Evolutionary conservation across 805 yeast genomes (phyloP).

Genomic region (Saturnispora galanensis): DNA sequence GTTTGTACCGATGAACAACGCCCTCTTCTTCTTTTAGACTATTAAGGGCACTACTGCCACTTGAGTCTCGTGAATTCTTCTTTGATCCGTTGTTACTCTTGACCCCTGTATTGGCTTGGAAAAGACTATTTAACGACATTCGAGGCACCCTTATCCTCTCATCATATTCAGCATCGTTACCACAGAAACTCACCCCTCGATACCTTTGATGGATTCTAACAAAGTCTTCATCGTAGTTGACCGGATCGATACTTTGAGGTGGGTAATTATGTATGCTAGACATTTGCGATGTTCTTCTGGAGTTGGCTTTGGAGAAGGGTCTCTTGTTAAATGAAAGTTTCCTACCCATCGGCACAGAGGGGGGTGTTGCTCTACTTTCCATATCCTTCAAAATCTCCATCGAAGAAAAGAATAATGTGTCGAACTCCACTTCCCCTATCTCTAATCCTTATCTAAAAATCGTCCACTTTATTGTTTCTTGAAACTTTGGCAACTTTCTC

Average conservation of each 20-base stretch:
- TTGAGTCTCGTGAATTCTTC: background rate
- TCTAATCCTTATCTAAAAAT: too few species aligned
- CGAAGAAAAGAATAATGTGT: too few species aligned
- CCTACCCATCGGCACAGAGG: conserved; percentile 2
- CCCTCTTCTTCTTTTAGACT: conserved; percentile 14
- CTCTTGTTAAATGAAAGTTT: conserved; percentile 25
- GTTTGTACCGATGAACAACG: conserved; percentile 25
- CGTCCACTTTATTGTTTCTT: background rate
- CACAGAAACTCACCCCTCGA: conserved; percentile 25
- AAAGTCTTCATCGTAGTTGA: conserved; percentile 24
- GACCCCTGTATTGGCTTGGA: background rate
- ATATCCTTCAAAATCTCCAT: too few species aligned
- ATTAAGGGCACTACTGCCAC: background rate
- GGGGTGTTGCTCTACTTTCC: too few species aligned
- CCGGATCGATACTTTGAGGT: conserved; percentile 23
- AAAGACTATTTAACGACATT: conserved; percentile 25
- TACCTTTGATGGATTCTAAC: conserved; percentile 22
- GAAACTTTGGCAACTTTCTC: background rate
- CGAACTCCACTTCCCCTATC: too few species aligned
- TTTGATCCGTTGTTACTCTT: background rate
- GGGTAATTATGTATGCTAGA: conserved; percentile 23
- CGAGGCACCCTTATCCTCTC: conserved; percentile 48
- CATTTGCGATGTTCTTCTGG: conserved; percentile 22
- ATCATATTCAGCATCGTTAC: conserved; percentile 32
- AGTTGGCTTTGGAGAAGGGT: conserved; percentile 15